Evolutionary conservation across 2,329 filamentous ascomycete genomes (phyloP), one percentile per base, ranked within the genome.

Genomic region (Trichoderma aggressivum): DNA sequence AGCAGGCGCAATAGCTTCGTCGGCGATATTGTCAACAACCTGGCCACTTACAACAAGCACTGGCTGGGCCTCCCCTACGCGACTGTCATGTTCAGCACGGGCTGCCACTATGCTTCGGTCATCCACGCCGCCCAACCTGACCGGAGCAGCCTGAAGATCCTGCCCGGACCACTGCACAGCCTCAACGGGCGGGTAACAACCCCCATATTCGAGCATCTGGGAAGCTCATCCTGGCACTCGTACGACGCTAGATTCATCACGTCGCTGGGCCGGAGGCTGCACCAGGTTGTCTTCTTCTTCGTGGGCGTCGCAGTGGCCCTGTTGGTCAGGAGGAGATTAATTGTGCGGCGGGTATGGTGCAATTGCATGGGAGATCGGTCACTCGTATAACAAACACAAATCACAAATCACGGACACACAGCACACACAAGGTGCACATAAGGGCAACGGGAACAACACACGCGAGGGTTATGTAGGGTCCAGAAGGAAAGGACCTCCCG

Each of bases 11-110:
- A 80, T 72, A 58, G 74, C 1, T 83, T 81, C 64, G 76, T 83
- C 7, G 73, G 75, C 7, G 73, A 78, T 28, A 72, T 82, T 24
- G 78, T 83, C 14, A 59, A 73, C 7, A 79, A 80, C 36, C 75
- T 83, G 1, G 72, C 74, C 1, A 71, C 73, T 0, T 83, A 82
- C 62, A 80, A 83, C 72, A 76, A 76, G 6, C 73, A 78, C n/a
- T 83, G 81, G 81, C 76, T 82, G 21, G 76, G 79, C 3, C 72
- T 83, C 36, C 80, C 81, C 0, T 83, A 83, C 62, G 74, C 79
- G 4, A 82, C 81, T 3, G 80, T 83, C 36, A 83, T 83, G 82
- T 83, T 83, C 72, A 82, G 80, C 72, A 82, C 82, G 1, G 81
- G 81, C 14, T 82, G 81, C 53, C 81, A 83, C 71, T 83, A 81